Conservation (phyloP, 495 filamentous ascomycete species). For the Endocarpon pusillum region DNA sequence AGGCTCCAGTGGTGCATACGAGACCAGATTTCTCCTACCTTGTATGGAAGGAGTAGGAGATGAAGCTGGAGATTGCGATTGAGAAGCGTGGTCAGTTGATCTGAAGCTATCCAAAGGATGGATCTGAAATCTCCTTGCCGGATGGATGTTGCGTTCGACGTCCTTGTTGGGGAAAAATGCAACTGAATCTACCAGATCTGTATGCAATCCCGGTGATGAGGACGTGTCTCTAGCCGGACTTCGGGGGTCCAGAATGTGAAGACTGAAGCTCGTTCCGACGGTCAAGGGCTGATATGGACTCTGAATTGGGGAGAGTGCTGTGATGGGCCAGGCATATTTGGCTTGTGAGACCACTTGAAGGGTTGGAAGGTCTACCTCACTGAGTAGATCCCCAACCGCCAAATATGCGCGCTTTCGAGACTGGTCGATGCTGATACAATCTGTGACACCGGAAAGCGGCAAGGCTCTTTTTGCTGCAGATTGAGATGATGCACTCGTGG, state of each 20-base stretch:
- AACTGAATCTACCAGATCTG: neutral
- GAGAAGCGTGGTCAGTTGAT: too few relatives aligned
- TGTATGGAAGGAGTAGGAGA: neutral
- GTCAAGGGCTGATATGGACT: constrained; percentile 47
- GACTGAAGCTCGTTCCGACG: constrained; percentile 63
- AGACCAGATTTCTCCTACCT: too few relatives aligned
- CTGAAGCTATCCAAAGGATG: too few relatives aligned
- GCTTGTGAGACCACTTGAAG: constrained; percentile 53
- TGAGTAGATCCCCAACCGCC: constrained; percentile 55
- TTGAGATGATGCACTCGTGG: constrained; percentile 25
- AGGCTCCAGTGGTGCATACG: constrained; percentile 21
- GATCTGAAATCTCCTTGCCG: too few relatives aligned
- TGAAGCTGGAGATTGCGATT: neutral
- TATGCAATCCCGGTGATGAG: too few relatives aligned
- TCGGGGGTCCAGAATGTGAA: constrained; percentile 75
- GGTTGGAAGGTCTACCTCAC: constrained; percentile 71
- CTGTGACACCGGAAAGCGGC: constrained; percentile 54
- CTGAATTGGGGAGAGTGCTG: constrained; percentile 55
- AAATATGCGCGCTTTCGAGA: constrained; percentile 54
- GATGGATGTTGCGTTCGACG: neutral
- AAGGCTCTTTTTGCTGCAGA: constrained; percentile 24
- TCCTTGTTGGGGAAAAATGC: neutral
- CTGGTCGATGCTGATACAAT: constrained; percentile 71
- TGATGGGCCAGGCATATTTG: constrained; percentile 68
- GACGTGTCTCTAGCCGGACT: too few relatives aligned